Evolutionary conservation across 179 eudicot genomes (phyloP), one percentile per base, ranked within the genome.

Genomic region (Patellifolia procumbens): DNA sequence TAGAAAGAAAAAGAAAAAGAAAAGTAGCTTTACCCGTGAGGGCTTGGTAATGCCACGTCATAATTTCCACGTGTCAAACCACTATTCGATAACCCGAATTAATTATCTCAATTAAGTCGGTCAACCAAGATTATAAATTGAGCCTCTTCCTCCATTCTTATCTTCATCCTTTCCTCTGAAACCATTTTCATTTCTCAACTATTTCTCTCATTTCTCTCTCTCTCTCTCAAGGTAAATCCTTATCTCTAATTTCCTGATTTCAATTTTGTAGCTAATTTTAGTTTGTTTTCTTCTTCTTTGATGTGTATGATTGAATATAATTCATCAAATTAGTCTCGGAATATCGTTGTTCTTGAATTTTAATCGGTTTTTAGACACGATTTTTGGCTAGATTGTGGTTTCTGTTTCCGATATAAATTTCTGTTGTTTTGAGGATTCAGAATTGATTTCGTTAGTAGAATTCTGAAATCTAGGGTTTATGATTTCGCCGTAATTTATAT

Each of bases 21-120:
- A 29, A 32, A 29, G 37, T 31, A 22, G 49, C 32, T 26, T 24
- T 26, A 68, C 22, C 9, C 56, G 56, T 37, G 49, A 39, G 69
- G 49, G 69, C 49, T 37, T 37, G 72, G 72, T 68, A 10, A 68
- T 26, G 72, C 0, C 55, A 68, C 72, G 72, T 68, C 34, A 26
- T 68, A 0, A 0, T 1, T 5, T 20, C 5, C 39, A 68, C 72
- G 72, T 68, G 72, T 20, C 56, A 28, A 2, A 28, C 0, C 16
- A 26, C 28, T 1, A 68, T 68, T 68, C 55, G 72, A 2, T 13
- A 7, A 4, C 0, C 1, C 5, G 34, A 28, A 20, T 13, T 13
- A 2, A 3, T 68, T 68, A 6, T 24, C 53, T 68, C 28, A 34
- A 15, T 43, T 26, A 15, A 68, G 72, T 68, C 72, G 72, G 53